Conservation (phyloP, 352 stramenopile species). For the Globisporangium abappressorium region DNA sequence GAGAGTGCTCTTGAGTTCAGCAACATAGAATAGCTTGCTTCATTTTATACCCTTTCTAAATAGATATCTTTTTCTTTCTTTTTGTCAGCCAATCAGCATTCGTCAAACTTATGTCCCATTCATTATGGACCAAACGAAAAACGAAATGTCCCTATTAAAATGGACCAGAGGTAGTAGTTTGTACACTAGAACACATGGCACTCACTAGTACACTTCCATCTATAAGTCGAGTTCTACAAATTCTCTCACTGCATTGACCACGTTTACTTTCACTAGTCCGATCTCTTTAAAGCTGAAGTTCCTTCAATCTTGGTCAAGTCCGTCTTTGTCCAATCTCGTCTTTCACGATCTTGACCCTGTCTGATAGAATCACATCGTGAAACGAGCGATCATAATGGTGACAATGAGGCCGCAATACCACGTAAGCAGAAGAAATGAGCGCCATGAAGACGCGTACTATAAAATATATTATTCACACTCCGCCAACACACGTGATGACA, state of each 20-base stretch:
- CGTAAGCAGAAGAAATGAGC: neutral
- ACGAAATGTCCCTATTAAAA: slow-evolving; percentile 1
- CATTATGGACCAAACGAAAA: slow-evolving; percentile 2
- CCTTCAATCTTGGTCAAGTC: too few species aligned
- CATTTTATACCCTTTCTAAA: slow-evolving; percentile 4
- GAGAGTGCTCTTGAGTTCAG: neutral
- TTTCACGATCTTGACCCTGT: too few species aligned
- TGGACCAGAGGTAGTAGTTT: neutral
- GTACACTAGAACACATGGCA: too few species aligned
- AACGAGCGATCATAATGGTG: too few species aligned
- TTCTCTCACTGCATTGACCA: too few species aligned
- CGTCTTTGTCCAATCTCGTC: too few species aligned
- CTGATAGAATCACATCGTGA: too few species aligned
- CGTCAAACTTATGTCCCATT: neutral
- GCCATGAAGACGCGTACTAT: neutral
- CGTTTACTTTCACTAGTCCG: too few species aligned
- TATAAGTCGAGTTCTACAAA: too few species aligned
- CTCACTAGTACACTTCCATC: too few species aligned
- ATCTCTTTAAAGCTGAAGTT: too few species aligned
- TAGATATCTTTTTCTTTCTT: neutral
- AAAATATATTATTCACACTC: neutral
- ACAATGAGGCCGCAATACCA: too few species aligned
- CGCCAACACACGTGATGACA: neutral
- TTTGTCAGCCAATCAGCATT: slow-evolving; percentile 2
- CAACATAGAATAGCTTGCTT: neutral